A percentile compares a stretch with the other conserved stretches of the same genome.
Evolutionary conservation across 208 protist species (phyloP).

Genomic region (Trypanosomatidae sp.): DNA sequence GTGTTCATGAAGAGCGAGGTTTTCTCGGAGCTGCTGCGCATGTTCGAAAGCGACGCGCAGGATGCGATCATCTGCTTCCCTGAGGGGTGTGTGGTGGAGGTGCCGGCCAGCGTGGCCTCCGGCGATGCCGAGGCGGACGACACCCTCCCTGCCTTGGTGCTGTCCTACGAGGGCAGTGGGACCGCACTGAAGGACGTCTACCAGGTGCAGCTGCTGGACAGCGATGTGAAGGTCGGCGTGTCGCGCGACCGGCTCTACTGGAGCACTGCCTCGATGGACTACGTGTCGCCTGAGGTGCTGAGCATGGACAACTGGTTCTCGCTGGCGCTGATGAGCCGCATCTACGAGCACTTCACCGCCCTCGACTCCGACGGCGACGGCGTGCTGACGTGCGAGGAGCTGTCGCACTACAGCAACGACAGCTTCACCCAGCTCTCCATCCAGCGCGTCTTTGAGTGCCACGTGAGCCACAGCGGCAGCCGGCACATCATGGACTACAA

Average conservation of each 20-base stretch:
- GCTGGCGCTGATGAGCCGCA: constrained; percentile 72
- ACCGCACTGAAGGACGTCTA: constrained; percentile 62
- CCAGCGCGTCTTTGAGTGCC: constrained; percentile 87
- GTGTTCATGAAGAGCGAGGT: constrained; percentile 84
- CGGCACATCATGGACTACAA: constrained; percentile 92
- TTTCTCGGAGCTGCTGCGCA: constrained; percentile 87
- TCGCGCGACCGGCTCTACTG: constrained; percentile 62
- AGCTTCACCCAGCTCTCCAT: constrained; percentile 85
- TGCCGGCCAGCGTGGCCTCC: constrained; percentile 39
- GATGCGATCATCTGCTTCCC: constrained; percentile 72
- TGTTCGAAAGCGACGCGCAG: constrained; percentile 86
- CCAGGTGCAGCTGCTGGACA: constrained; percentile 51
- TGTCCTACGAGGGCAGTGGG: constrained; percentile 62
- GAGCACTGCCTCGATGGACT: constrained; percentile 77
- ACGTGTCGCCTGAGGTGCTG: constrained; percentile 51
- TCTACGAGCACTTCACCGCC: constrained; percentile 90
- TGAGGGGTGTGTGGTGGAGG: constrained; percentile 70
- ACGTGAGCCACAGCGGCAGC: constrained; percentile 72
- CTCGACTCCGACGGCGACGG: constrained; percentile 87
- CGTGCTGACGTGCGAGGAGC: constrained; percentile 76
- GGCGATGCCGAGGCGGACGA: constrained; percentile 48
- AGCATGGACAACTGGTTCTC: constrained; percentile 92
- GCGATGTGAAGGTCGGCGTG: constrained; percentile 32
- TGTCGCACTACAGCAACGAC: constrained; percentile 79
- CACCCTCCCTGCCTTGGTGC: constrained; percentile 58